Base-by-base conservation (phyloP, 2,329 filamentous ascomycete species). In the Bipolaris gigantea region DNA sequence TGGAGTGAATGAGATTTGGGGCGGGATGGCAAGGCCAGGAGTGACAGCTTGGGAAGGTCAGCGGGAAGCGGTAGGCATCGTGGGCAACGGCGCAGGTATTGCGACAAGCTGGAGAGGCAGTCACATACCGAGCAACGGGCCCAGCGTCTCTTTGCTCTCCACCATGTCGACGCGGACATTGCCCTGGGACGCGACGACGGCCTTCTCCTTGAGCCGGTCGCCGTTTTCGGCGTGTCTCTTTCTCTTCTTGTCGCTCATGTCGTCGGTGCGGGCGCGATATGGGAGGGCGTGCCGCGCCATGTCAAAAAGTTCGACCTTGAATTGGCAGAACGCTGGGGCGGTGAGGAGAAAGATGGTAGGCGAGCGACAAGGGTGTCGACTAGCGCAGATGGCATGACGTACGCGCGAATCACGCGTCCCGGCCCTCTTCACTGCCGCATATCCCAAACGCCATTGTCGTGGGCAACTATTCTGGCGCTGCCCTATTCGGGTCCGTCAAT, bases 81-180 rank as follows among this genome's bases (percentile, higher is more conserved):
- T 16, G 0, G 4, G 15, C 32, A 23, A 40, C 13, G 1, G 3
- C 15, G 9, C 1, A 10, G 6, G 15, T 13, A 18, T 21, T 15
- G 16, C 19, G 11, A 44, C 40, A 16, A 16, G 5, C 11, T 15
- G 5, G 23, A 16, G 25, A 10, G 27, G n/a, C 16, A 50, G 23
- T 43, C 42, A 21, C 73, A 62, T 75, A 83, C 81, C 76, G 55
- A 83, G 74, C 25, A 82, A 72, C 39, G 81, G 81, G 56, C 76
- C 76, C 59, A 80, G 70, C 50, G 75, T 74, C 63, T 76, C 77
- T 53, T 77, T 68, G 61, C 80, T 79, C 55, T 79, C 73, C 41
- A 81, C 60, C 38, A 80, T 66, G 55, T 77, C 75, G 42, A 81
- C 76, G 42, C 72, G 73, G 36, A 82, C 72, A 21, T 53, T 69